phyloP scores from a whole-genome alignment of 2,329 filamentous ascomycete genomes.

The Botryotinia calthae region DNA sequence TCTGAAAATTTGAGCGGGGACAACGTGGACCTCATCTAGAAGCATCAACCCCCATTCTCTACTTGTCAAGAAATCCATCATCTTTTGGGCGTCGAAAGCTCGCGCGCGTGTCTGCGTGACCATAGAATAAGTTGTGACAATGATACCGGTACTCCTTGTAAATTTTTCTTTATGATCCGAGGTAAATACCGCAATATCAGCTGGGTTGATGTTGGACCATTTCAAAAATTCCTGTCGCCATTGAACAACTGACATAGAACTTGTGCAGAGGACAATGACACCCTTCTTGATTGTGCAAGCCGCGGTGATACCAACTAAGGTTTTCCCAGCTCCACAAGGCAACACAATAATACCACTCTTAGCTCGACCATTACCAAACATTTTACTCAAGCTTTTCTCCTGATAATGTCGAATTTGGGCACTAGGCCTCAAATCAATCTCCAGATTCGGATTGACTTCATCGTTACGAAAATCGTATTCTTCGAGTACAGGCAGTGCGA shows the following conservation, averaged over 20 bases:
- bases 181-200: slow-evolving; percentile 92
- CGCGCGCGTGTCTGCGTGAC: slow-evolving; percentile 87
- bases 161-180: slow-evolving; percentile 88
- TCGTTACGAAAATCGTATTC: slow-evolving; percentile 98
- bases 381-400: slow-evolving; percentile 96
- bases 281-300: slow-evolving; percentile 98
- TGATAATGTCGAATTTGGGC: slow-evolving; percentile 93
- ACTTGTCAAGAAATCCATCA: slow-evolving; percentile 89
- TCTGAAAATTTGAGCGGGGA: slow-evolving; percentile 93
- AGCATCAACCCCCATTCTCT: slow-evolving; percentile 98
- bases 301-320: slow-evolving; percentile 94
- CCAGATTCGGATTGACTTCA: slow-evolving; percentile 80
- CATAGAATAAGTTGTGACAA: slow-evolving; percentile 98
- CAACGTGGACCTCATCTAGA: slow-evolving; percentile 95
- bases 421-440: slow-evolving; percentile 87
- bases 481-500: slow-evolving; percentile 85
- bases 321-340: slow-evolving; percentile 95
- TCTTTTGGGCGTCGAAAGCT: slow-evolving; percentile 90
- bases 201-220: slow-evolving; percentile 96
- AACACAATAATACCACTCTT: slow-evolving; percentile 97
- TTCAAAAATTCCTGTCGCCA: slow-evolving; percentile 97
- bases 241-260: slow-evolving; percentile 95
- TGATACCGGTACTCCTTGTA: slow-evolving; percentile 86
- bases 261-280: slow-evolving; percentile 91
- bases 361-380: slow-evolving; percentile 97